These are phyloP conservation scores for Borealophlyctis nickersoniae DNA, from an alignment of 192 early-diverging fungal genomes.

Conservation along the genomic window DNA sequence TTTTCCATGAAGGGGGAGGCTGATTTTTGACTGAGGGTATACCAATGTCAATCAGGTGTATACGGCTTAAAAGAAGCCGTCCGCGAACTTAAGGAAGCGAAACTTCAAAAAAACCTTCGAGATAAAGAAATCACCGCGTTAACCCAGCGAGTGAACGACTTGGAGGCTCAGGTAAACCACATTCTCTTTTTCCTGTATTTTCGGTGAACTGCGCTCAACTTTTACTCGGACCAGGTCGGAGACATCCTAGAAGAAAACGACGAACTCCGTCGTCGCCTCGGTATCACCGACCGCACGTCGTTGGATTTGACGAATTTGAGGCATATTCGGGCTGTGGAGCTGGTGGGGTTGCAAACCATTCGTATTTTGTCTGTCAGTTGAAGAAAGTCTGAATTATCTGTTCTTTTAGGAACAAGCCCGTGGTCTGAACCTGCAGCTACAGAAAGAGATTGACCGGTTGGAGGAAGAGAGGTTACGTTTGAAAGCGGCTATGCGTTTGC, in stretches of 20 bases:
- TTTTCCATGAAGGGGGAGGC: background rate
- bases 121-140: slow-evolving; percentile 41
- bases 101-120: slow-evolving; percentile 29
- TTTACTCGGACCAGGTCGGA: slow-evolving; percentile 16
- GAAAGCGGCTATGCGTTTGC: slow-evolving; percentile 38
- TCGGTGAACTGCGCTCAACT: no score
- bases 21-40: slow-evolving; percentile 10
- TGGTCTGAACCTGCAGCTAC: slow-evolving; percentile 34
- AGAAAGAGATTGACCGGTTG: slow-evolving; percentile 47
- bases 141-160: slow-evolving; percentile 40
- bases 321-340: slow-evolving; percentile 35
- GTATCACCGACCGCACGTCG: slow-evolving; percentile 24
- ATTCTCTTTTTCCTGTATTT: no score
- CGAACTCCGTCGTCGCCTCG: slow-evolving; percentile 29
- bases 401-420: slow-evolving; percentile 33
- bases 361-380: background rate
- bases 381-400: background rate
- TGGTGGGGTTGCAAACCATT: slow-evolving; percentile 18
- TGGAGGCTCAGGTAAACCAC: slow-evolving; percentile 42
- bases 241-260: slow-evolving; percentile 51
- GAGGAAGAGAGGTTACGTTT: slow-evolving; percentile 52
- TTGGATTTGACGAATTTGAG: slow-evolving; percentile 50
- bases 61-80: slow-evolving; percentile 50
- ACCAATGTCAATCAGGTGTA: slow-evolving; percentile 18
- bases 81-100: slow-evolving; percentile 45